Percentiles rank a stretch among this genome's conserved stretches.
These are phyloP conservation scores for Morella rubra DNA, from an alignment of 306 rosid species.

Conservation along the genomic window DNA sequence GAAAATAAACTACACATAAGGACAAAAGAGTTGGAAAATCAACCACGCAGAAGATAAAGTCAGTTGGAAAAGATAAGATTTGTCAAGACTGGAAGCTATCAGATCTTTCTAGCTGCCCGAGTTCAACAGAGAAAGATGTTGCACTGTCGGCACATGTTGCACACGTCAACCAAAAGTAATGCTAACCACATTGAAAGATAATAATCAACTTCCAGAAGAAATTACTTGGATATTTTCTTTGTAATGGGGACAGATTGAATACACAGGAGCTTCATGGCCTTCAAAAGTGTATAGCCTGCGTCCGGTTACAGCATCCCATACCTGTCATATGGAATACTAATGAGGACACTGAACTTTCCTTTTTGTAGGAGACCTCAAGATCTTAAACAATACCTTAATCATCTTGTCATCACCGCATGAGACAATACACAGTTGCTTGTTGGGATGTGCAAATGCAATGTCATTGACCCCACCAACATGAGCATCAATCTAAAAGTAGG, in stretches of 20 bases:
- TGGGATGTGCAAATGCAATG: slow-evolving; percentile 49
- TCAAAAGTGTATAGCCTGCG: slow-evolving; percentile 38
- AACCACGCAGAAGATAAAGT: neutral
- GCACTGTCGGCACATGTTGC: slow-evolving; percentile 10
- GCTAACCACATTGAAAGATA: neutral
- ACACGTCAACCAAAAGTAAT: neutral
- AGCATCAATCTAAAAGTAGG: slow-evolving; percentile 41
- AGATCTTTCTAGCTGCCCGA: neutral
- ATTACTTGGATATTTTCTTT: slow-evolving; percentile 46
- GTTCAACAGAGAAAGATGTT: neutral
- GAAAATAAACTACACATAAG: slow-evolving; percentile 40
- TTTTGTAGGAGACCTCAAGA: neutral
- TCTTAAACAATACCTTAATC: slow-evolving; percentile 36
- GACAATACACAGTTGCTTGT: slow-evolving; percentile 42
- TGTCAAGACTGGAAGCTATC: neutral
- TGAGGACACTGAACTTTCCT: neutral
- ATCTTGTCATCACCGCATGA: slow-evolving; percentile 47
- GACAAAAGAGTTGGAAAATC: slow-evolving; percentile 1
- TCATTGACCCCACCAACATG: slow-evolving; percentile 51
- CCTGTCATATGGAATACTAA: slow-evolving; percentile 26
- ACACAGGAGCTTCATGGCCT: slow-evolving; percentile 53
- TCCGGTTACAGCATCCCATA: slow-evolving; percentile 45
- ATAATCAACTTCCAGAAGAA: neutral
- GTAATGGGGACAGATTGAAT: slow-evolving; percentile 46
- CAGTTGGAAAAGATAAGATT: neutral